Conservation (phyloP, 176 grass and related monocot species). For the Carex kokanica region DNA sequence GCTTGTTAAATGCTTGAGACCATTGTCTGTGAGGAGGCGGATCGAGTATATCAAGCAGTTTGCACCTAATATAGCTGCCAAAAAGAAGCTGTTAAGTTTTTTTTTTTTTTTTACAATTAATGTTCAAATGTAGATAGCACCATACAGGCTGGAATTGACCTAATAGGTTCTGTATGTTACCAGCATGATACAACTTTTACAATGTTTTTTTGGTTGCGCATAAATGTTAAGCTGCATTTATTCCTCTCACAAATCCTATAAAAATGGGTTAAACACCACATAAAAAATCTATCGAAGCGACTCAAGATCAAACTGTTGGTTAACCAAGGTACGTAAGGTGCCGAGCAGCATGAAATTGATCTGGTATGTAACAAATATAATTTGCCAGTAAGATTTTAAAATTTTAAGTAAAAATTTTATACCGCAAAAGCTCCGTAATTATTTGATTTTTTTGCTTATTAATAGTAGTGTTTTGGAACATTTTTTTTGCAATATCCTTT, state of each 20-base stretch:
- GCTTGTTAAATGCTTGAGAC: conserved; percentile 74
- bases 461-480: conserved; percentile 18
- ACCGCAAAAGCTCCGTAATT: background rate
- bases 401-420: background rate
- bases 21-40: conserved; percentile 42
- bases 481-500: conserved; percentile 25
- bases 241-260: background rate
- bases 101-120: background rate
- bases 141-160: background rate
- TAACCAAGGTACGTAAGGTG: background rate
- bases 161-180: conserved; percentile 8
- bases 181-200: background rate
- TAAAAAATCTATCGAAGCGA: background rate
- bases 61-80: conserved; percentile 78
- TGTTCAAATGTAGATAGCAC: background rate
- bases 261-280: background rate
- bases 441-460: background rate
- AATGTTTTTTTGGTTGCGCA: background rate
- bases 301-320: background rate
- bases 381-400: background rate
- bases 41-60: conserved; percentile 65
- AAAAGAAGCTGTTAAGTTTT: conserved; percentile 65
- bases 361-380: background rate
- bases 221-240: conserved; percentile 4
- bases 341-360: background rate